Conservation (phyloP, 768 basidiomycete species). For the Psilocybe sp. region DNA sequence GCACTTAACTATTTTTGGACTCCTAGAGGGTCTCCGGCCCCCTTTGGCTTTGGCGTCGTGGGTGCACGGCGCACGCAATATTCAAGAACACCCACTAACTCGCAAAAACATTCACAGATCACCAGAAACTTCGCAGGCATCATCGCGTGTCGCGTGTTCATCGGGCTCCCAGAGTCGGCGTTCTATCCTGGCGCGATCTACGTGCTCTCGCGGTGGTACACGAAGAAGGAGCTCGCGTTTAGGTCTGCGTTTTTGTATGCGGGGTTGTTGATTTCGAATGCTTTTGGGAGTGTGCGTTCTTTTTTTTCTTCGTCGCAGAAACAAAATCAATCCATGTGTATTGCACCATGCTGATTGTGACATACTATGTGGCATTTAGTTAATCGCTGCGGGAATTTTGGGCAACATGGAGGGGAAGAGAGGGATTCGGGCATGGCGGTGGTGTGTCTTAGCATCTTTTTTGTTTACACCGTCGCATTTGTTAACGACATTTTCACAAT, state of each 20-base stretch:
- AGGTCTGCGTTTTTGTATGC: conserved; percentile 59
- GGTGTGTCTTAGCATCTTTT: conserved; percentile 35
- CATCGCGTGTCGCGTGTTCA: conserved; percentile 54
- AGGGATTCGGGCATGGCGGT: conserved; percentile 71
- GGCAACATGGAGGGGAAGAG: conserved; percentile 63
- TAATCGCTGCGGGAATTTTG: conserved; percentile 77
- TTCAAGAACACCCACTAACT: background rate
- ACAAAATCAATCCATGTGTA: too few relatives aligned
- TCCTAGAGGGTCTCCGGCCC: too few relatives aligned
- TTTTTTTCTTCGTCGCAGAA: background rate
- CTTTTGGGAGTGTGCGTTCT: conserved; percentile 57
- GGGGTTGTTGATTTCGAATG: conserved; percentile 61
- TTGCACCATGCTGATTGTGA: background rate
- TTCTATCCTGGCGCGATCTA: conserved; percentile 60
- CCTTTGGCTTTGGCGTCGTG: too few relatives aligned
- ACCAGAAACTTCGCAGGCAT: conserved; percentile 55
- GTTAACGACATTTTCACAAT: background rate
- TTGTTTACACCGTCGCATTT: background rate
- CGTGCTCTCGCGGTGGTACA: conserved; percentile 54
- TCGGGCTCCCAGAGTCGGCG: conserved; percentile 64
- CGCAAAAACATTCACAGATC: conserved; percentile 31
- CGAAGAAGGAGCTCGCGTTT: conserved; percentile 64
- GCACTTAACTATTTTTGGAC: conserved; percentile 6
- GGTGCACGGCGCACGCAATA: background rate
- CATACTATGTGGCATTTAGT: conserved; percentile 24